These are phyloP conservation scores for Aspergillus tubingensis DNA, from an alignment of 2,329 filamentous ascomycete genomes.

Conservation along the genomic window DNA sequence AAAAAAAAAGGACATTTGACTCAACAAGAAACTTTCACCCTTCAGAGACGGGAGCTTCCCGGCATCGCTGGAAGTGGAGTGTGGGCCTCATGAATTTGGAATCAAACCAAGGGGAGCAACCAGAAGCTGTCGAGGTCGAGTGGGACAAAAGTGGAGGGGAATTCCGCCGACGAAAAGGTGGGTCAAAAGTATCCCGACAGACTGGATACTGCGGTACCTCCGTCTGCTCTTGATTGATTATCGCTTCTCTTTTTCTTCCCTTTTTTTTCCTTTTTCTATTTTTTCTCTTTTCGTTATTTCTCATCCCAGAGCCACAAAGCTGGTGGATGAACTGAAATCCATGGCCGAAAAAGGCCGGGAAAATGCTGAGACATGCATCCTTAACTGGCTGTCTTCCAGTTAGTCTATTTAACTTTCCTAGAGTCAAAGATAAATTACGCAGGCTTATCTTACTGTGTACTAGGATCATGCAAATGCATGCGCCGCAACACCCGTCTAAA, in stretches of 20 bases:
- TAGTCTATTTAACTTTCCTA: constrained; percentile 16
- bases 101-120: not conserved
- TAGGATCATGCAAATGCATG: constrained; percentile 9
- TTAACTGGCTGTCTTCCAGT: constrained; percentile 4
- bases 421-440: constrained; percentile 7
- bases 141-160: constrained; percentile 20
- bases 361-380: not conserved
- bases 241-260: not conserved
- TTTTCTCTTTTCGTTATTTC: too few species aligned
- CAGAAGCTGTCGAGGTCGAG: constrained; percentile 9
- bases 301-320: not conserved
- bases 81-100: constrained; percentile 7
- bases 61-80: constrained; percentile 4
- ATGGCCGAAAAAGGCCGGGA: not conserved
- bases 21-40: not conserved
- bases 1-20: not conserved
- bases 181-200: constrained; percentile 24
- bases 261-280: not conserved
- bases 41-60: constrained; percentile 8
- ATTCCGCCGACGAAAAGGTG: constrained; percentile 20
- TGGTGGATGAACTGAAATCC: too few species aligned
- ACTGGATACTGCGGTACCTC: constrained; percentile 23
- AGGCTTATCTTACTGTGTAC: not conserved
- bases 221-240: constrained; percentile 5
- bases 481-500: not conserved